A percentile compares a stretch with the other conserved stretches of the same genome.
Conservation (phyloP, 371 early-diverging fungal genomes). For the Rhizopus stolonifer region DNA sequence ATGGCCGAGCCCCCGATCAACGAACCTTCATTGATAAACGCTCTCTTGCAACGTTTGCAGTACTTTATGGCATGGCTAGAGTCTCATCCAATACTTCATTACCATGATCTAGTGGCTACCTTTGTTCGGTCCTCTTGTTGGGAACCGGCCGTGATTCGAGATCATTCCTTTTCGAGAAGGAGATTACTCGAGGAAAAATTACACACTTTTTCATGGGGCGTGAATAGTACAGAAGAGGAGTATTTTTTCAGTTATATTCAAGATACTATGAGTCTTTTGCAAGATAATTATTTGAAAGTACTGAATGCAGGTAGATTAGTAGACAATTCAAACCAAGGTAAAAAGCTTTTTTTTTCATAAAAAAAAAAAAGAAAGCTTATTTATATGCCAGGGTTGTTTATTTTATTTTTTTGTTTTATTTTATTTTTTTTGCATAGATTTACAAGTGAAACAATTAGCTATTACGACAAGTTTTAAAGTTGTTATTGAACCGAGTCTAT, state of each 20-base stretch:
- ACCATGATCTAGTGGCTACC: slow-evolving; percentile 43
- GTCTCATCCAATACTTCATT: slow-evolving; percentile 37
- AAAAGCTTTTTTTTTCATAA: not conserved
- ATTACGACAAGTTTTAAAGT: not conserved
- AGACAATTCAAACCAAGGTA: slow-evolving; percentile 22
- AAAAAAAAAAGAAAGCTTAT: not conserved
- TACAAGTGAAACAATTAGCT: not conserved
- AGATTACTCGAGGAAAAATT: slow-evolving; percentile 30
- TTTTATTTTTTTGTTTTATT: no score
- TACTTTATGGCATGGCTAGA: slow-evolving; percentile 45
- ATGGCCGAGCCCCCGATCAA: slow-evolving; percentile 37
- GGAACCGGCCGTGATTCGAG: slow-evolving; percentile 24
- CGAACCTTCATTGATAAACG: slow-evolving; percentile 28
- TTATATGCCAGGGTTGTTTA: no score
- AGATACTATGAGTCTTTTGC: slow-evolving; percentile 18
- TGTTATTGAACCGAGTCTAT: not conserved
- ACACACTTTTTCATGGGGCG: slow-evolving; percentile 7
- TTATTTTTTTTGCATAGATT: not conserved
- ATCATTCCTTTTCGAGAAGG: slow-evolving; percentile 26
- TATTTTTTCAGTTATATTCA: slow-evolving; percentile 34
- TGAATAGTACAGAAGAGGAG: slow-evolving; percentile 18
- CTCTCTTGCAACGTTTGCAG: slow-evolving; percentile 31
- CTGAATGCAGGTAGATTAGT: slow-evolving; percentile 12
- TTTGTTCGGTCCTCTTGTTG: slow-evolving; percentile 37
- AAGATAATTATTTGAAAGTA: slow-evolving; percentile 10